Evolutionary conservation across 352 stramenopile genomes (phyloP).

Genomic region (Pythium brachiatum): DNA sequence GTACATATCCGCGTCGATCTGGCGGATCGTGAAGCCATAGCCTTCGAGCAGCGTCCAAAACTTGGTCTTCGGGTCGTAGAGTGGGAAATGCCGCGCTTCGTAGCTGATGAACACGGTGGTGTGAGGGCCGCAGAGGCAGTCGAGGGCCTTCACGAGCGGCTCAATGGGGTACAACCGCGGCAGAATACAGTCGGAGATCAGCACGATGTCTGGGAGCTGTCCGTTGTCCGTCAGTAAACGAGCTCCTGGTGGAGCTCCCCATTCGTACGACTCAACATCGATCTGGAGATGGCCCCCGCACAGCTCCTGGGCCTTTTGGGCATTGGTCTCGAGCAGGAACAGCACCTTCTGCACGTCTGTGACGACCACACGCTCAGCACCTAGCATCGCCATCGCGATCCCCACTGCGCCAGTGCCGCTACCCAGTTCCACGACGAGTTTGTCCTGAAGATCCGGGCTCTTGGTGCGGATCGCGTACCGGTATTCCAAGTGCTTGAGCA

Average conservation of each 20-base stretch:
- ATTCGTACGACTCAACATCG: slow-evolving; percentile 87
- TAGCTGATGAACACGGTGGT: slow-evolving; percentile 83
- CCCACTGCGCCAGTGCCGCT: slow-evolving; percentile 90
- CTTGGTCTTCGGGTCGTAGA: slow-evolving; percentile 73
- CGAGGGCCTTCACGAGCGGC: slow-evolving; percentile 89
- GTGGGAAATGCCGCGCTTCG: slow-evolving; percentile 80
- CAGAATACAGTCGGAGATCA: slow-evolving; percentile 95
- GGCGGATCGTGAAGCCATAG: slow-evolving; percentile 46
- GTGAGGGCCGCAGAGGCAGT: slow-evolving; percentile 47
- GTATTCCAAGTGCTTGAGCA: slow-evolving; percentile 81
- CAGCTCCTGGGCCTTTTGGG: slow-evolving; percentile 36
- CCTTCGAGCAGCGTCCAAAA: slow-evolving; percentile 75
- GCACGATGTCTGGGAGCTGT: slow-evolving; percentile 68
- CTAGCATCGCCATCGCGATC: slow-evolving; percentile 86
- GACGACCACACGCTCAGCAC: slow-evolving; percentile 76
- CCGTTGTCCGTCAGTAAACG: slow-evolving; percentile 29
- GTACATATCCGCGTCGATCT: slow-evolving; percentile 51
- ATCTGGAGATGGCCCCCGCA: slow-evolving; percentile 36
- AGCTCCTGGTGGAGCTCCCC: slow-evolving; percentile 55
- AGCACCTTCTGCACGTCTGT: slow-evolving; percentile 90
- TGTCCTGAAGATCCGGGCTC: slow-evolving; percentile 20
- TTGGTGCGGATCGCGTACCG: slow-evolving; percentile 20
- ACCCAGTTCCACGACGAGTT: slow-evolving; percentile 88
- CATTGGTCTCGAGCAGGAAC: slow-evolving; percentile 90
- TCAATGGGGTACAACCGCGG: slow-evolving; percentile 96